Base-by-base conservation (phyloP, 495 filamentous ascomycete species). In the Trypethelium eluteriae region DNA sequence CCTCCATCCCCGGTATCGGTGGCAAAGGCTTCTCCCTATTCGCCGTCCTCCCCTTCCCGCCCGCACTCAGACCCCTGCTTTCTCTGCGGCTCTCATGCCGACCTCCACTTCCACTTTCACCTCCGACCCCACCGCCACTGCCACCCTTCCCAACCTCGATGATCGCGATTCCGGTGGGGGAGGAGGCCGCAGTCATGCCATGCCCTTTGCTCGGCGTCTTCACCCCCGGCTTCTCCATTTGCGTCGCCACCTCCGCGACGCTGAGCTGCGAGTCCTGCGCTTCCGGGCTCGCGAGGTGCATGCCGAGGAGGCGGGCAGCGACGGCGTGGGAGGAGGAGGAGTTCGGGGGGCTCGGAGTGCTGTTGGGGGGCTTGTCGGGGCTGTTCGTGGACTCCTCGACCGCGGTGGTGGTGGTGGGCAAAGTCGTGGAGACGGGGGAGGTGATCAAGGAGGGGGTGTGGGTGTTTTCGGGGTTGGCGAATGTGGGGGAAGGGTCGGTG, bases 221-320 rank as follows among this genome's bases (percentile, higher is more conserved):
- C 0, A 63, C 62, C 38, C 62, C 62, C 10, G 62, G 62, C 62
- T 47, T 63, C 41, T 63, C 62, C 62, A 38, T 63, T 0, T 63
- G 62, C 38, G 38, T 38, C 62, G 62, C 62, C 35, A 63, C 62
- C 3, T 11, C 62, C 62, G 62, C 62, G 18, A 63, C 62, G 41
- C 62, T 63, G 62, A 63, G 62, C 41, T 63, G 53, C 25, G 53
- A 59, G 7, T 34, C n/a, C 53, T 59, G 53, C 25, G 53, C 53
- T 0, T 11, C 53, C 0, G 53, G 53, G 53, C 18, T 32, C 25
- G 53, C n/a, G 53, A 59, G 53, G 53, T 59, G 53, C 53, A 59
- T 59, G 53, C 53, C 53, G 25, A 59, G 53, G 3, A 59, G 53
- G 53, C 53, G 53, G 25, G 53, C 53, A 1, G 53, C 53, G 25